Evolutionary conservation across 2,329 filamentous ascomycete species (phyloP).

Genomic region (Lachnellula hyalina): DNA sequence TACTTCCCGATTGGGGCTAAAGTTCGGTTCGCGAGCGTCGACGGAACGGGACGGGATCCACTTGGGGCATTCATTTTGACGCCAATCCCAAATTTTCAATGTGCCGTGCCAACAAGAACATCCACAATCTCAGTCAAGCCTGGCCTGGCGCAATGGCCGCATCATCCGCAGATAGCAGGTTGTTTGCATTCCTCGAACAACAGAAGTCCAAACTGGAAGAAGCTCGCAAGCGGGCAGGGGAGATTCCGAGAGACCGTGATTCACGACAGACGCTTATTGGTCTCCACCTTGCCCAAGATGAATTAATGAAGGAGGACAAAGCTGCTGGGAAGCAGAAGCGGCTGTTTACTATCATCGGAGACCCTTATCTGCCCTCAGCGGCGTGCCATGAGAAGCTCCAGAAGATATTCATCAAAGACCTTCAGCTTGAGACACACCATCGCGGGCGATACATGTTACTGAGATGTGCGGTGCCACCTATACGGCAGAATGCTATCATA

Average conservation of each 20-base stretch:
- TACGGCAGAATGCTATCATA: constrained; percentile 31
- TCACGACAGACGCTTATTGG: background rate
- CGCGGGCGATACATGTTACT: constrained; percentile 33
- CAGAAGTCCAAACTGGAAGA: background rate
- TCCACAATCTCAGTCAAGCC: background rate
- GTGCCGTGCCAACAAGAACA: background rate
- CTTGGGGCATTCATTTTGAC: background rate
- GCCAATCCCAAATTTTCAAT: no score
- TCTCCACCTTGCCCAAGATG: background rate
- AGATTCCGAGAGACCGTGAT: background rate
- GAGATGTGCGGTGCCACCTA: constrained; percentile 29
- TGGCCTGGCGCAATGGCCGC: background rate
- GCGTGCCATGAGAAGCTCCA: constrained; percentile 12
- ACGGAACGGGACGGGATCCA: background rate
- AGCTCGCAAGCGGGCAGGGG: background rate
- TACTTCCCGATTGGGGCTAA: background rate
- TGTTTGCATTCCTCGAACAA: background rate
- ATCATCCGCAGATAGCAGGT: background rate
- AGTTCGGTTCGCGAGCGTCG: background rate
- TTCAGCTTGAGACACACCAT: constrained; percentile 38
- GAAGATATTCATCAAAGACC: constrained; percentile 29
- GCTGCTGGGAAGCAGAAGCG: background rate
- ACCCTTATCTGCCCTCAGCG: constrained; percentile 9
- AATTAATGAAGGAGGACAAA: background rate
- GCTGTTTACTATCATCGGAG: background rate